Evolutionary conservation across 2,329 filamentous ascomycete genomes (phyloP).

Genomic region (Kalaharituber pfeilii): DNA sequence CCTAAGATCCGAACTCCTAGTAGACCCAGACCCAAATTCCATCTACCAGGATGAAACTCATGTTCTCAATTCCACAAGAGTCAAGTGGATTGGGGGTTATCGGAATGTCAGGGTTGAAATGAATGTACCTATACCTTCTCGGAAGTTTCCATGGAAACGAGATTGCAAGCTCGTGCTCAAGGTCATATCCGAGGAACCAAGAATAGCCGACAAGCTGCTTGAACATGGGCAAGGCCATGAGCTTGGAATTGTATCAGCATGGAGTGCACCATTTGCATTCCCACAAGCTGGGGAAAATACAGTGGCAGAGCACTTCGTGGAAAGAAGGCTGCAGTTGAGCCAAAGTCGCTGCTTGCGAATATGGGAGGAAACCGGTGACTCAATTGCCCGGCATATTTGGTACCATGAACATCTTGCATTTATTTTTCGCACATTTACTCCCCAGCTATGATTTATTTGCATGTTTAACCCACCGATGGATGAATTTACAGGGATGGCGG

Average conservation of each 20-base stretch:
- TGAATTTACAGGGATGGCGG: constrained; percentile 26
- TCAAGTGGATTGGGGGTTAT: neutral
- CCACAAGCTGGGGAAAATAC: neutral
- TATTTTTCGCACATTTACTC: neutral
- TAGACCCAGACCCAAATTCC: neutral
- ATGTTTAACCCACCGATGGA: neutral
- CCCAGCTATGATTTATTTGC: neutral
- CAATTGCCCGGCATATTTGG: constrained; percentile 56
- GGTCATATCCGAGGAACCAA: constrained; percentile 12
- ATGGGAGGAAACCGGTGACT: constrained; percentile 55
- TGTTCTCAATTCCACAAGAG: neutral
- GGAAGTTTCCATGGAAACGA: neutral
- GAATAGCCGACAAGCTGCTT: constrained; percentile 16
- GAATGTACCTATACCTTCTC: neutral
- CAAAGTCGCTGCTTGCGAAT: constrained; percentile 32
- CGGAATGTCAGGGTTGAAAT: neutral
- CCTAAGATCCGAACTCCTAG: neutral
- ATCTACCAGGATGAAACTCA: neutral
- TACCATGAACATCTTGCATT: constrained; percentile 25
- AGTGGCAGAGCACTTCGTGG: constrained; percentile 28
- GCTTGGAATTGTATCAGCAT: constrained; percentile 16
- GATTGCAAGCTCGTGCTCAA: constrained; percentile 8
- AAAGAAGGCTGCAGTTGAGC: constrained; percentile 36
- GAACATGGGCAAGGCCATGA: neutral
- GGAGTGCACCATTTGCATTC: constrained; percentile 16